Base-by-base conservation (phyloP, 2,329 filamentous ascomycete genomes). In the Trichoderma sp. region DNA sequence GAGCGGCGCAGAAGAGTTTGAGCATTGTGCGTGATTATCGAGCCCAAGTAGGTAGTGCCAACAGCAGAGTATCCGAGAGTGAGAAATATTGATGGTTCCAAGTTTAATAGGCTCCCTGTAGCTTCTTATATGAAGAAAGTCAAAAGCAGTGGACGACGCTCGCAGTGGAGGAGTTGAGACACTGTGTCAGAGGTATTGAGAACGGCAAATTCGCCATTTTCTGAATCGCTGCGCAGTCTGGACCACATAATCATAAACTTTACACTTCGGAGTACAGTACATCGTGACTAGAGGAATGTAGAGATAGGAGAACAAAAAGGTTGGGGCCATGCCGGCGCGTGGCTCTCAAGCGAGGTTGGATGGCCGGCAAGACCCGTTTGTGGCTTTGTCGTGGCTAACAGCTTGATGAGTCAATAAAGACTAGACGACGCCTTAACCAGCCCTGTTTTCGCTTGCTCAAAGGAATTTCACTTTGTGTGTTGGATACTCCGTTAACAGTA, bases 1-100 rank as follows among this genome's bases (percentile, higher is more conserved):
- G 72, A 21, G 70, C 65, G 4, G 72, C 57, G 35, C 76, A 37
- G 35, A 78, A 63, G 53, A 67, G 57, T 29, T 72, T 72, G 57
- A 74, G 72, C 75, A 78, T 77, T 66, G 64, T 21, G 29, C 16
- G 47, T 52, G 60, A 31, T 10, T 57, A 11, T 24, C 49, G 19
- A 31, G 35, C 40, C 10, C 31, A 37, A 14, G 10, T 21, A 56
- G 27, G 43, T 14, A 29, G 24, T 16, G n/a, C 2, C 56, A 6
- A 33, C 43, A n/a, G 24, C 37, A 16, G 4, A 35, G 11, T 27
- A 47, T 43, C 21, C 24, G 27, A 56, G 61, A 56, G n/a, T n/a
- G 33, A 52, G 37, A 52, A 24, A 33, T 19, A 33, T 19, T n/a
- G n/a, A 4, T 16, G 4, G 13, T 58, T n/a, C 24, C 35, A 11